These are phyloP conservation scores for Daldinia bambusicola DNA, from an alignment of 495 filamentous ascomycete genomes.

Conservation along the genomic window DNA sequence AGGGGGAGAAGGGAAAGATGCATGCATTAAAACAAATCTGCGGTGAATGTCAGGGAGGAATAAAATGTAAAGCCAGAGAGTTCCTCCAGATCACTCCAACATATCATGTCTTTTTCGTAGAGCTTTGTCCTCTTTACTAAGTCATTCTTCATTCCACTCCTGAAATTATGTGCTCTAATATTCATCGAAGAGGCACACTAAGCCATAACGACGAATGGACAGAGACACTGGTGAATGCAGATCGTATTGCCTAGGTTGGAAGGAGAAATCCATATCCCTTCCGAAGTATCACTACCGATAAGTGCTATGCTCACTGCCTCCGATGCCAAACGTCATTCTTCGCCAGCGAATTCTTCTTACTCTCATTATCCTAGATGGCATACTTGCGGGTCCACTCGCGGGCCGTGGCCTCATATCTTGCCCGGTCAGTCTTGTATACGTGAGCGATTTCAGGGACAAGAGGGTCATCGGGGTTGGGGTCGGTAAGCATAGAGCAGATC, in stretches of 20 bases:
- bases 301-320: constrained; percentile 31
- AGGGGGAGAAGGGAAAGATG: constrained; percentile 17
- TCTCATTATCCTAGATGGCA: constrained; percentile 70
- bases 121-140: constrained; percentile 28
- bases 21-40: constrained; percentile 40
- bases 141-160: constrained; percentile 38
- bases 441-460: constrained; percentile 98
- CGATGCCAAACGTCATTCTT: constrained; percentile 18
- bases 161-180: constrained; percentile 26
- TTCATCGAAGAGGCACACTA: constrained; percentile 29
- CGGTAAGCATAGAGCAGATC: constrained; percentile 99
- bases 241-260: constrained; percentile 45
- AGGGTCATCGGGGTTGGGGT: constrained; percentile 98
- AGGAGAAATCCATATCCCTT: constrained; percentile 31
- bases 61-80: constrained; percentile 33
- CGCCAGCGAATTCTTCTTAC: constrained; percentile 8
- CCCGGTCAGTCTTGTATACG: constrained; percentile 98
- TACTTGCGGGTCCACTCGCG: constrained; percentile 99
- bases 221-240: constrained; percentile 45
- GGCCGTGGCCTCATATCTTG: constrained; percentile 94
- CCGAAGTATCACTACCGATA: constrained; percentile 32
- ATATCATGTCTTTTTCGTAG: constrained; percentile 39
- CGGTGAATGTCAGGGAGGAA: constrained; percentile 27
- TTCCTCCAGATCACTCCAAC: constrained; percentile 32
- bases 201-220: constrained; percentile 46